Base-by-base conservation (phyloP, 352 stramenopile genomes). In the Aphanomyces cochlioides region DNA sequence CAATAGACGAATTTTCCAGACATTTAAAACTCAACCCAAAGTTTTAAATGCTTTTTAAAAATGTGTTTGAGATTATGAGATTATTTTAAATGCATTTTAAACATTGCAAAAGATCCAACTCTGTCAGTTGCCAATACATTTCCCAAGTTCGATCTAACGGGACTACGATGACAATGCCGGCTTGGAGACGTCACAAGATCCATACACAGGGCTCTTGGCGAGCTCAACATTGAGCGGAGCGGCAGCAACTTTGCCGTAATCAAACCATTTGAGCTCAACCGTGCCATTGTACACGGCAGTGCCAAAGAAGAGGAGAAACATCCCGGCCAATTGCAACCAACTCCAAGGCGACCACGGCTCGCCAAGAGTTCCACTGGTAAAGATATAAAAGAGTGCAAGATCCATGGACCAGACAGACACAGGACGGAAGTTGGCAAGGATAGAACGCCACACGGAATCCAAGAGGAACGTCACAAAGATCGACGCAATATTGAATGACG, bases 391-490 rank as follows among this genome's bases (percentile, higher is more conserved):
- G 60, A 96, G 93, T 28, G 89, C 75, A n/a, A 97, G 74, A 77
- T 96, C 89, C 36, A 78, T 84, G 37, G 63, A 75, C 87, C 89
- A 96, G 19, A 96, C 84, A 7, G 82, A 87, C 47, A 96, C 88
- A 3, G 86, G 85, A 40, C 85, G 75, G 73, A 95, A 95, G 65
- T 96, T 96, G 74, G 95, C 88, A 8, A 96, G 75, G 74, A 96
- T 96, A n/a, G 88, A 88, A 78, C 95, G 89, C 88, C 88, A 96
- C 19, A 96, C 81, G 40, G 79, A 87, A 72, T 85, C 92, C n/a
- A 96, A 76, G 69, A 89, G 81, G 45, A 85, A 91, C 34, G 88
- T 95, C 5, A 96, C 88, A 57, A 96, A 80, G 38, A 96, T 87
- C 28, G 83, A 83, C 67, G 93, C 82, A 21, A 92, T 81, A 73